A percentile compares a stretch with the other conserved stretches of the same genome.
Evolutionary conservation across 805 yeast genomes (phyloP).

Genomic region (Spathaspora arborariae): DNA sequence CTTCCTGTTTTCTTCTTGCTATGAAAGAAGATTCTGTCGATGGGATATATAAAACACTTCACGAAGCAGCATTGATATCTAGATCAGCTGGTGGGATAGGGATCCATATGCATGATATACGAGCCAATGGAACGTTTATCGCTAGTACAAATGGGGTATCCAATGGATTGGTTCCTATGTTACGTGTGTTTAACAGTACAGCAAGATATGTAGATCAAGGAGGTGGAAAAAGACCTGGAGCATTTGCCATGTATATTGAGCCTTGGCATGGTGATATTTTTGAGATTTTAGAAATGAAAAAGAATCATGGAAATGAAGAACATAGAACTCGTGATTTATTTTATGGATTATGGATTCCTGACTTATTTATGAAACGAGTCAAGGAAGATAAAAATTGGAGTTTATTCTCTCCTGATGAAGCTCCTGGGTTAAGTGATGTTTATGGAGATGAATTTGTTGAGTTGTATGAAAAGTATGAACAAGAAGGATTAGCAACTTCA

Average conservation of each 20-base stretch:
- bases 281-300: slow-evolving; percentile 80
- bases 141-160: slow-evolving; percentile 92
- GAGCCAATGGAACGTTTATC: slow-evolving; percentile 82
- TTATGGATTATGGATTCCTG: slow-evolving; percentile 93
- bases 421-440: slow-evolving; percentile 78
- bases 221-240: slow-evolving; percentile 97
- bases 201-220: slow-evolving; percentile 98
- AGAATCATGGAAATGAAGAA: slow-evolving; percentile 95
- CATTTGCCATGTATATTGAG: slow-evolving; percentile 88
- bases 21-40: slow-evolving; percentile 95
- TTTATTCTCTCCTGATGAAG: slow-evolving; percentile 82
- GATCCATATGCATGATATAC: slow-evolving; percentile 78
- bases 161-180: slow-evolving; percentile 93
- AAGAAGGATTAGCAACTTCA: slow-evolving; percentile 58
- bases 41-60: slow-evolving; percentile 87
- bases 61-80: slow-evolving; percentile 84
- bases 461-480: slow-evolving; percentile 70
- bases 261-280: slow-evolving; percentile 97
- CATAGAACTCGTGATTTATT: slow-evolving; percentile 89
- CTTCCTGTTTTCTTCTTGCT: slow-evolving; percentile 88
- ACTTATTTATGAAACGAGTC: slow-evolving; percentile 89
- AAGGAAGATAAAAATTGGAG: slow-evolving; percentile 80
- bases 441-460: slow-evolving; percentile 81
- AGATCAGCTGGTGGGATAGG: slow-evolving; percentile 98
- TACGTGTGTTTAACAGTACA: slow-evolving; percentile 90